Evolutionary conservation across 306 rosid genomes (phyloP).

Genomic region (Trichosanthes cucumerina): DNA sequence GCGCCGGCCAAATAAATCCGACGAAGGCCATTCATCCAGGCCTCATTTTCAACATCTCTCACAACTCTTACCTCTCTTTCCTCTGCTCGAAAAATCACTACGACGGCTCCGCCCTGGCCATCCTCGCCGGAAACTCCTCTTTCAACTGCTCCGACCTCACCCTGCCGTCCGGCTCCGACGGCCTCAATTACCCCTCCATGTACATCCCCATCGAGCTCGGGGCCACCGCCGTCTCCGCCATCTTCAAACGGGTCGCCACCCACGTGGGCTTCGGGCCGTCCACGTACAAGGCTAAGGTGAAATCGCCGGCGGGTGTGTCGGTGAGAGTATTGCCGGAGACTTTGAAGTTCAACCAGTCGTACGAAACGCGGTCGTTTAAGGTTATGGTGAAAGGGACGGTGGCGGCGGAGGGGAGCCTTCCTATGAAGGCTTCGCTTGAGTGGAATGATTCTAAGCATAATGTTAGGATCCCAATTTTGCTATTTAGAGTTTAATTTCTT

Average conservation of each 20-base stretch:
- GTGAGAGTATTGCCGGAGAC: conserved; percentile 41
- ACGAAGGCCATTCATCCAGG: conserved; percentile 48
- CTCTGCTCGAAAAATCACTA: conserved; percentile 43
- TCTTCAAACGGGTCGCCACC: conserved; percentile 47
- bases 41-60: conserved; percentile 40
- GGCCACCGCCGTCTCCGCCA: conserved; percentile 28
- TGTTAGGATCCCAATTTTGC: conserved; percentile 47
- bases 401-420: neutral
- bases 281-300: conserved; percentile 48
- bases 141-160: conserved; percentile 28
- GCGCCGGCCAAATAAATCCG: conserved; percentile 73
- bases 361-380: conserved; percentile 38
- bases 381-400: conserved; percentile 39
- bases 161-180: conserved; percentile 38
- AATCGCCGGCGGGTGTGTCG: conserved; percentile 33
- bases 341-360: conserved; percentile 25
- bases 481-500: conserved; percentile 8
- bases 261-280: conserved; percentile 46
- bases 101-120: conserved; percentile 29
- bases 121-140: conserved; percentile 24
- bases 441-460: conserved; percentile 53
- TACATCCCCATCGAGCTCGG: conserved; percentile 17
- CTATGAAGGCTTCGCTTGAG: conserved; percentile 32
- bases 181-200: conserved; percentile 81
- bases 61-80: conserved; percentile 37